Conservation (phyloP, 179 eudicot genomes). For the Beta macrorhiza region DNA sequence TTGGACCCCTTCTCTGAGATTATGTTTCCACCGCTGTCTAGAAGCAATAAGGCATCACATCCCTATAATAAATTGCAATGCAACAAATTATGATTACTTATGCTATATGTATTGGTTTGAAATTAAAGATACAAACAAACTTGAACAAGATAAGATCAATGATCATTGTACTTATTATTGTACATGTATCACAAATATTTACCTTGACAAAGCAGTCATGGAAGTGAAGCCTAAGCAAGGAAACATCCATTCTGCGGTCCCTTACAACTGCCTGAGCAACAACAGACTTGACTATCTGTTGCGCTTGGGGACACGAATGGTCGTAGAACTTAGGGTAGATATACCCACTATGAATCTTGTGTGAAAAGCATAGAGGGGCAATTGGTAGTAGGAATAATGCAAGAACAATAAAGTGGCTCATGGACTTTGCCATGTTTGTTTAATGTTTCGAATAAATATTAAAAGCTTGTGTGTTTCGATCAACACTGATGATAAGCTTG, state of each 20-base stretch:
- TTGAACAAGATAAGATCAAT: background rate
- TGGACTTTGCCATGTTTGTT: slow-evolving; percentile 37
- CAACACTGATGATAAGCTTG: too few species aligned
- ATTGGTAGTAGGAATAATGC: slow-evolving; percentile 22
- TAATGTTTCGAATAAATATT: background rate
- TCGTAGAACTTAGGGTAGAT: slow-evolving; percentile 83
- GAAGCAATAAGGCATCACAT: slow-evolving; percentile 80
- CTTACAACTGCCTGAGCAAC: slow-evolving; percentile 68
- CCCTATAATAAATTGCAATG: slow-evolving; percentile 42
- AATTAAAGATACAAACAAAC: too few species aligned
- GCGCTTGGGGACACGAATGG: slow-evolving; percentile 64
- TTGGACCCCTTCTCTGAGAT: slow-evolving; percentile 56
- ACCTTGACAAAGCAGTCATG: slow-evolving; percentile 97
- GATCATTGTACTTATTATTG: too few species aligned
- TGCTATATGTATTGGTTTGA: too few species aligned
- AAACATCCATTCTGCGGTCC: slow-evolving; percentile 86
- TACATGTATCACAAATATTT: too few species aligned
- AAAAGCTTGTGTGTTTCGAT: too few species aligned
- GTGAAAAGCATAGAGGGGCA: slow-evolving; percentile 45
- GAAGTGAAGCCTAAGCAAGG: slow-evolving; percentile 73
- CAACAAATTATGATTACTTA: too few species aligned
- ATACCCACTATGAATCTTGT: slow-evolving; percentile 28
- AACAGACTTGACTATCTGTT: slow-evolving; percentile 57
- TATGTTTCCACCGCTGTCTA: slow-evolving; percentile 62
- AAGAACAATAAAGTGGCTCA: slow-evolving; percentile 23